phyloP scores from a whole-genome alignment of 192 early-diverging fungal species.

The Linnemannia exigua region DNA sequence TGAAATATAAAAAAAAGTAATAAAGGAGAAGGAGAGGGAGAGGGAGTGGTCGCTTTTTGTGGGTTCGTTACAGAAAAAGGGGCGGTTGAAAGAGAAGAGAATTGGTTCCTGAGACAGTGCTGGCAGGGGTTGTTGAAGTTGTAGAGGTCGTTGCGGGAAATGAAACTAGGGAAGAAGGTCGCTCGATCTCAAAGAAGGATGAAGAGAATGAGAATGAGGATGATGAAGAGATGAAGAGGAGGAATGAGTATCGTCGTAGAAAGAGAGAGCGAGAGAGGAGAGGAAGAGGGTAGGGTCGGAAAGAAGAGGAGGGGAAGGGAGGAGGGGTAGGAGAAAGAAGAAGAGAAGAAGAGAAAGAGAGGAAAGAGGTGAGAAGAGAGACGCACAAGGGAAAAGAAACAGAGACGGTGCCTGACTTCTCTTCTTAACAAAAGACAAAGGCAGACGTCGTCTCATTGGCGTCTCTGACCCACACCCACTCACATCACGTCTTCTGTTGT shows the following conservation, averaged over 20 bases:
- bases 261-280: neutral
- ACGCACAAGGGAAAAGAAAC: neutral
- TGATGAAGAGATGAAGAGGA: neutral
- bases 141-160: neutral
- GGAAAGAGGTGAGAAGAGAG: neutral
- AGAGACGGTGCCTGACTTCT: neutral
- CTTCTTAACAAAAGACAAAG: neutral
- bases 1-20: neutral
- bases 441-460: neutral
- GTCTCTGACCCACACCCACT: neutral
- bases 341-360: neutral
- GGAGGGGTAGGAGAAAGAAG: neutral
- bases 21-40: neutral
- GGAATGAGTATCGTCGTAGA: neutral
- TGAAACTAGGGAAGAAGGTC: neutral
- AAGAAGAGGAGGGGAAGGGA: neutral
- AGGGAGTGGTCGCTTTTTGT: neutral
- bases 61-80: slow-evolving; percentile 1
- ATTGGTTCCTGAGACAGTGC: slow-evolving; percentile 6
- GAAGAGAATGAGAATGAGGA: neutral
- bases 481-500: no score
- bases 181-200: neutral
- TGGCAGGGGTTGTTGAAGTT: neutral
- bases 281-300: neutral
- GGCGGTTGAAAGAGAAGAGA: neutral